Evolutionary conservation across 192 early-diverging fungal genomes (phyloP).

Genomic region (Chytriomyces sp.): DNA sequence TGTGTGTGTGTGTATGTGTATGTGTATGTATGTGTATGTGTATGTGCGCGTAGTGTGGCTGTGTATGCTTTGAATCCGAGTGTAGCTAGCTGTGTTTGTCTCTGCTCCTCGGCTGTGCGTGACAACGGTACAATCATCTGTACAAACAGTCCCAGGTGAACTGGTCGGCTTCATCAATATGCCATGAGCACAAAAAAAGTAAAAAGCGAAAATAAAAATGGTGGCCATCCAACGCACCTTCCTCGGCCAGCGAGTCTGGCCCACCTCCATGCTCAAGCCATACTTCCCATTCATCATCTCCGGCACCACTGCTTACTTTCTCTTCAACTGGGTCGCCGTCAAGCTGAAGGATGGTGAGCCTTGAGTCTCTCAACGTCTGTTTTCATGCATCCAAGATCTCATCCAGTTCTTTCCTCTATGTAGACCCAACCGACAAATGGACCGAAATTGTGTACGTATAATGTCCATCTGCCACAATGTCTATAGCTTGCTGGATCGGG

Average conservation of each 20-base stretch:
- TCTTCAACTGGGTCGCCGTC: constrained; percentile 48
- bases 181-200: background rate
- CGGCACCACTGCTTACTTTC: constrained; percentile 46
- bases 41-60: background rate
- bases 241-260: constrained; percentile 57
- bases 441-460: constrained; percentile 56
- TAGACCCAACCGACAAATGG: constrained; percentile 58
- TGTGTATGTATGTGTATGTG: too few relatives aligned
- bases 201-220: background rate
- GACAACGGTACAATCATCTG: background rate
- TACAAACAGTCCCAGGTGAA: background rate
- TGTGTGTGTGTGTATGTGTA: too few relatives aligned
- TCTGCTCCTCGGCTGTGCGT: background rate
- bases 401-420: background rate
- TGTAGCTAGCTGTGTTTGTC: background rate
- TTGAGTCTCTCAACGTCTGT: background rate
- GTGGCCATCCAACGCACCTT: constrained; percentile 44
- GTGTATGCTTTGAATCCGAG: background rate
- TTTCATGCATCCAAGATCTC: constrained; percentile 24
- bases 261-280: constrained; percentile 53
- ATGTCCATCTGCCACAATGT: too few relatives aligned
- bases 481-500: too few relatives aligned
- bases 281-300: constrained; percentile 61
- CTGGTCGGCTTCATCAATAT: background rate
- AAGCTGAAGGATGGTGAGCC: constrained; percentile 51